These are phyloP conservation scores for Pisolithus tinctorius DNA, from an alignment of 768 basidiomycete genomes.

Conservation along the genomic window DNA sequence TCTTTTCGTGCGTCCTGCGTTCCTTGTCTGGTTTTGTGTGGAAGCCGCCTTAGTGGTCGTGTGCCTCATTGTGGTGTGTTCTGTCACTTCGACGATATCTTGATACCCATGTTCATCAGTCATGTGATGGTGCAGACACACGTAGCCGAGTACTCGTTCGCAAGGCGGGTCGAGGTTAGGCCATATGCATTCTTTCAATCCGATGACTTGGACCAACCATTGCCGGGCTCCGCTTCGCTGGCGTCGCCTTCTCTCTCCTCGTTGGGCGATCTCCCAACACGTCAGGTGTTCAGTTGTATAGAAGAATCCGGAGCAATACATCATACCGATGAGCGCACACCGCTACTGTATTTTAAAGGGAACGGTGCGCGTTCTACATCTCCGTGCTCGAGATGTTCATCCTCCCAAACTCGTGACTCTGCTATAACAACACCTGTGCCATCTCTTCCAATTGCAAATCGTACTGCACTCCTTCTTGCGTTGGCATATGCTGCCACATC, in stretches of 20 bases:
- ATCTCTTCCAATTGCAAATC: constrained; percentile 22
- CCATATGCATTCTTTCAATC: constrained; percentile 3
- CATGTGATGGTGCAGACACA: constrained; percentile 54
- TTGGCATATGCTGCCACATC: constrained; percentile 84
- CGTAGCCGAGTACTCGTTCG: constrained; percentile 56
- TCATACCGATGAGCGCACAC: constrained; percentile 43
- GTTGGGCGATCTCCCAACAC: constrained; percentile 22
- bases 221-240: constrained; percentile 17
- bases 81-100: neutral
- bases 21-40: constrained; percentile 75
- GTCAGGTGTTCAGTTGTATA: constrained; percentile 29
- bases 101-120: neutral
- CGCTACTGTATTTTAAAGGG: constrained; percentile 41
- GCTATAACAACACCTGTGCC: constrained; percentile 18
- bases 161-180: constrained; percentile 26
- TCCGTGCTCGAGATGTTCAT: constrained; percentile 11
- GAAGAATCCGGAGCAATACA: constrained; percentile 26
- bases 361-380: constrained; percentile 23
- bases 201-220: constrained; percentile 2
- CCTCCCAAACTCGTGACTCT: constrained; percentile 23
- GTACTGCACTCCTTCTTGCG: constrained; percentile 59
- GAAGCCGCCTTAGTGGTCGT: constrained; percentile 54
- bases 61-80: constrained; percentile 58
- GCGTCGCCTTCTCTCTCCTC: constrained; percentile 33
- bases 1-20: constrained; percentile 70